phyloP scores from a whole-genome alignment of 306 rosid genomes.

The Prunus mira region DNA sequence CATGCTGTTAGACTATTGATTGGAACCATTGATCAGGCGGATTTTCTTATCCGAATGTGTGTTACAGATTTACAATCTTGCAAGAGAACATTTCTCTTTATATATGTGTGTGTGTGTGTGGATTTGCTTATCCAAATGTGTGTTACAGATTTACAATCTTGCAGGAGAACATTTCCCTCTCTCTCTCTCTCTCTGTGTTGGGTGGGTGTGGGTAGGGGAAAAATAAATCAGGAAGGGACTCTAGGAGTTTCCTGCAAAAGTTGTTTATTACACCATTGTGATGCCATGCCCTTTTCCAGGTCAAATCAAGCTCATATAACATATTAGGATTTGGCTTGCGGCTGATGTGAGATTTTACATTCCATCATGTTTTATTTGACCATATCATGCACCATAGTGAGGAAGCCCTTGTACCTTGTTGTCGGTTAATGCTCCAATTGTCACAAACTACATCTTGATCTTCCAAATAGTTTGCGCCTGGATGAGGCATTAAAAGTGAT shows the following conservation, averaged over 20 bases:
- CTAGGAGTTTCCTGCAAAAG: neutral
- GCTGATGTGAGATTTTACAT: neutral
- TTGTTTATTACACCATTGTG: neutral
- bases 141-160: neutral
- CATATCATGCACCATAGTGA: neutral
- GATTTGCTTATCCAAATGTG: neutral
- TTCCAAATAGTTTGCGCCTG: neutral
- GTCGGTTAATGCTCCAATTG: neutral
- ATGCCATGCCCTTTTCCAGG: neutral
- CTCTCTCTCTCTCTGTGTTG: no score
- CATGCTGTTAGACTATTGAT: neutral
- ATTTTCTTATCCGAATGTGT: neutral
- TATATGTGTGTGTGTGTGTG: neutral
- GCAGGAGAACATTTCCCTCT: neutral
- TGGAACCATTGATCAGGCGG: neutral
- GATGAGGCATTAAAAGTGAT: neutral
- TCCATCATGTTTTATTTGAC: neutral
- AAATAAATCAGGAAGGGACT: neutral
- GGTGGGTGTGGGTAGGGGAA: neutral
- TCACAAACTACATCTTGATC: neutral
- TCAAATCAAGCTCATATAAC: neutral
- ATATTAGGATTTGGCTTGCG: neutral
- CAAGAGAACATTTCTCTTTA: neutral
- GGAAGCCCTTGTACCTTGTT: neutral
- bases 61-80: neutral